Percentiles rank a stretch among this genome's conserved stretches.
These are phyloP conservation scores for Aspergillus hortae DNA, from an alignment of 2,329 filamentous ascomycete genomes.

Conservation along the genomic window DNA sequence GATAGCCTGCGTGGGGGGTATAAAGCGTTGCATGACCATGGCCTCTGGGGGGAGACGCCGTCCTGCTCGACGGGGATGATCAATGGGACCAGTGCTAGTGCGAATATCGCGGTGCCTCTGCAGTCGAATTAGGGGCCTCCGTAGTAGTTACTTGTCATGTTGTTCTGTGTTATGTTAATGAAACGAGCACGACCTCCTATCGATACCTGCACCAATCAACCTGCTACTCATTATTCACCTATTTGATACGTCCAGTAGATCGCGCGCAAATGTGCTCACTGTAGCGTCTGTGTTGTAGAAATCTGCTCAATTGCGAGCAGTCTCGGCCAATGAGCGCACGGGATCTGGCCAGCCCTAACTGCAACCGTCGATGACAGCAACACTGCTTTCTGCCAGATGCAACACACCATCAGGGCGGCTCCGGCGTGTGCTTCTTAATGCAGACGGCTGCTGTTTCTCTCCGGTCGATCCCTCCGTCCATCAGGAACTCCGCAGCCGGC, in stretches of 20 bases:
- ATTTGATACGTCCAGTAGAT: neutral
- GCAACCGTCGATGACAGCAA: neutral
- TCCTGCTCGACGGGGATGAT: constrained; percentile 4
- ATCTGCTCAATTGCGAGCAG: constrained; percentile 28
- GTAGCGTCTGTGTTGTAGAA: constrained; percentile 5
- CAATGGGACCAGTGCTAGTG: constrained; percentile 1
- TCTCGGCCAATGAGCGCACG: constrained; percentile 11
- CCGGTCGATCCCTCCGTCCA: too few species aligned
- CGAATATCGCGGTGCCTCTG: constrained; percentile 3
- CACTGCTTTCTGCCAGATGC: neutral
- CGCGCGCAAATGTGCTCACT: constrained; percentile 21
- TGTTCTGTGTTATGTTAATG: neutral
- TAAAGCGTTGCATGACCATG: constrained; percentile 24
- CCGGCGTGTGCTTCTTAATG: too few species aligned
- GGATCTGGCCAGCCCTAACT: neutral
- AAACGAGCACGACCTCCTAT: neutral
- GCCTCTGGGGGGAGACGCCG: constrained; percentile 20
- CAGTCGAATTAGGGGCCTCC: constrained; percentile 2
- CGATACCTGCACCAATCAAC: too few species aligned
- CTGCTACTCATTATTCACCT: too few species aligned
- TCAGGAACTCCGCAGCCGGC: too few species aligned
- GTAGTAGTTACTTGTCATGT: neutral
- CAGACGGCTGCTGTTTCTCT: too few species aligned
- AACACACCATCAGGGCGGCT: neutral
- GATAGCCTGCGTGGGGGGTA: constrained; percentile 47